Percentiles rank a stretch among this genome's conserved stretches.
Conservation (phyloP, 2,329 filamentous ascomycete genomes). For the Mollisiaceae sp. region DNA sequence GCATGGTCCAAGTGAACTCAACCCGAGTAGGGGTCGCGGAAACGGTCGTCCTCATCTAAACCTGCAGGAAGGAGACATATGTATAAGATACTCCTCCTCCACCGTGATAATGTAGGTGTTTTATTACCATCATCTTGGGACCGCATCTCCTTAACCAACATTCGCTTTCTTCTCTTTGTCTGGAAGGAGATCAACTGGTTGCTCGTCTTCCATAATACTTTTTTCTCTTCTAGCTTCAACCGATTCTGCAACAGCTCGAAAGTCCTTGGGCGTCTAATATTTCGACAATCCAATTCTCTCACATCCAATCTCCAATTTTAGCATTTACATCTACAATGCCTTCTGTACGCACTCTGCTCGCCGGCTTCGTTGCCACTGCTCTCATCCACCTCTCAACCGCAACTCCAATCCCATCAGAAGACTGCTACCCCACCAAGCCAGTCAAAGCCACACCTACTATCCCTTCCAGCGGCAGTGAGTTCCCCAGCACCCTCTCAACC, state of each 20-base stretch:
- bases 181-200: slow-evolving; percentile 3
- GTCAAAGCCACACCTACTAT: slow-evolving; percentile 27
- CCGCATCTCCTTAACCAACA: slow-evolving; percentile 9
- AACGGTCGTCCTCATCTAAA: slow-evolving; percentile 10
- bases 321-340: slow-evolving; percentile 32
- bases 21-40: slow-evolving; percentile 1
- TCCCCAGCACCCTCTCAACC: not conserved
- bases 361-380: slow-evolving; percentile 32
- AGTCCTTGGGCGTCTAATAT: slow-evolving; percentile 2
- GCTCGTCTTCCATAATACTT: slow-evolving; percentile 6
- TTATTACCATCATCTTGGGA: not conserved
- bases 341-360: slow-evolving; percentile 34
- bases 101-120: not conserved
- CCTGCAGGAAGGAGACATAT: not conserved
- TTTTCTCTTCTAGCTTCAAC: slow-evolving; percentile 7
- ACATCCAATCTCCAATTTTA: not conserved
- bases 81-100: slow-evolving; percentile 13
- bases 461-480: slow-evolving; percentile 36
- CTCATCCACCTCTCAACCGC: slow-evolving; percentile 31
- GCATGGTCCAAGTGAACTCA: slow-evolving; percentile 1
- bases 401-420: slow-evolving; percentile 21
- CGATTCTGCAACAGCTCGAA: slow-evolving; percentile 7
- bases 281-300: slow-evolving; percentile 1
- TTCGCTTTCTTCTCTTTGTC: not conserved
- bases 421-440: slow-evolving; percentile 4